Evolutionary conservation across 164 flowering plant genomes (phyloP).

Genomic region (Nymphaea thermarum): DNA sequence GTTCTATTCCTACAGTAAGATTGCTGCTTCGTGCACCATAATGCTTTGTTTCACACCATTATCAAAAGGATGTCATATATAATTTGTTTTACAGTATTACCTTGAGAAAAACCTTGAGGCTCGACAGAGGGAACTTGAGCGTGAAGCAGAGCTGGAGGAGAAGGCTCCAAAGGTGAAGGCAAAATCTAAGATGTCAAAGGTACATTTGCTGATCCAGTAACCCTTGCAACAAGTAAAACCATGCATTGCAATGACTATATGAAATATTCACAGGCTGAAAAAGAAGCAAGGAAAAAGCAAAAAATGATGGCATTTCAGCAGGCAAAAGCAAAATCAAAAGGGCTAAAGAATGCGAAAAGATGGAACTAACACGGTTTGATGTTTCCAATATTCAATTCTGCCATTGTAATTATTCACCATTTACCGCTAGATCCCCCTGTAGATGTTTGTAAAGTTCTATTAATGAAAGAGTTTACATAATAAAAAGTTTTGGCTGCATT

Average conservation of each 20-base stretch:
- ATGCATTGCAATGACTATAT: not conserved
- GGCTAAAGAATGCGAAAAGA: constrained; percentile 72
- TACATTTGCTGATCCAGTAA: constrained; percentile 7
- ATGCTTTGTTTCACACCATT: too few relatives aligned
- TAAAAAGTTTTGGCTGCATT: not conserved
- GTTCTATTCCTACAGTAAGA: too few relatives aligned
- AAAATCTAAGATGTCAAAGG: constrained; percentile 98
- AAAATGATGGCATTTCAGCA: constrained; percentile 79
- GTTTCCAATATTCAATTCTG: not conserved
- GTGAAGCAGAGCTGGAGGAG: constrained; percentile 91
- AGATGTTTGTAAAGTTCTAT: not conserved
- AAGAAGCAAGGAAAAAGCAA: constrained; percentile 89
- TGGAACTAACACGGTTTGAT: constrained; percentile 59
- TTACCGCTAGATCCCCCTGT: not conserved
- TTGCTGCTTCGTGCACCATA: too few relatives aligned
- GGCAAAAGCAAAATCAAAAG: constrained; percentile 79
- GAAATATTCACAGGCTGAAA: constrained; percentile 55
- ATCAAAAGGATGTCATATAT: not conserved
- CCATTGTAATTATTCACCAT: constrained; percentile 6
- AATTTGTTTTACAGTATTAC: constrained; percentile 49
- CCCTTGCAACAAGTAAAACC: not conserved
- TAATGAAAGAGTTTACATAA: not conserved
- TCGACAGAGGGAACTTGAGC: constrained; percentile 55
- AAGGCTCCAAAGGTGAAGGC: constrained; percentile 89
- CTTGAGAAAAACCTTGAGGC: constrained; percentile 96